Percentiles rank a stretch among this genome's conserved stretches.
phyloP scores from a whole-genome alignment of 2,329 filamentous ascomycete species.

The Thelonectria blattea region DNA sequence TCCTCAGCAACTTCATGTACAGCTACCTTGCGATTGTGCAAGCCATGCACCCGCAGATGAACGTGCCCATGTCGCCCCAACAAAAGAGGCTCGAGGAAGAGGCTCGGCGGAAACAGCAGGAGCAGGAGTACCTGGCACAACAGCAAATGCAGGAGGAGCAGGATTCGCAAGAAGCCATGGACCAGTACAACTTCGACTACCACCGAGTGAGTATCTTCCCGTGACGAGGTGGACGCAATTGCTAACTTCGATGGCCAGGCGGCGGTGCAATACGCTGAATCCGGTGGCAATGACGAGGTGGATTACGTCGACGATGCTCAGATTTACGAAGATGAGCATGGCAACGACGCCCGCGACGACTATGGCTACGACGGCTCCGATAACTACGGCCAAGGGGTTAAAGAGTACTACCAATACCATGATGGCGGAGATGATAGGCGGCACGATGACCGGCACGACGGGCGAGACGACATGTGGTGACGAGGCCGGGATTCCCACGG shows the following conservation, averaged over 20 bases:
- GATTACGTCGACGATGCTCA: slow-evolving; percentile 60
- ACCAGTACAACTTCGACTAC: slow-evolving; percentile 61
- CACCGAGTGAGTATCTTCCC: slow-evolving; percentile 52
- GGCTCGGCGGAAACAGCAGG: slow-evolving; percentile 55
- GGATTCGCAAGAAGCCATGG: slow-evolving; percentile 54
- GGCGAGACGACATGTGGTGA: slow-evolving; percentile 54
- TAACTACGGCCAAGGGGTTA: slow-evolving; percentile 46
- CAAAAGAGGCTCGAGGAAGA: slow-evolving; percentile 67
- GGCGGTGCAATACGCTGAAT: slow-evolving; percentile 54
- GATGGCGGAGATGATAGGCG: slow-evolving; percentile 41
- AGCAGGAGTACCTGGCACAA: slow-evolving; percentile 55
- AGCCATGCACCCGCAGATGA: slow-evolving; percentile 96
- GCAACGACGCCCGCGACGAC: slow-evolving; percentile 46
- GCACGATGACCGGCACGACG: slow-evolving; percentile 42
- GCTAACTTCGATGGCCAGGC: slow-evolving; percentile 40
- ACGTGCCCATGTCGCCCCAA: slow-evolving; percentile 83
- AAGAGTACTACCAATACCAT: slow-evolving; percentile 51
- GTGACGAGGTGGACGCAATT: background rate
- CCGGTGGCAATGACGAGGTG: slow-evolving; percentile 49
- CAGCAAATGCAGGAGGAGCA: slow-evolving; percentile 53
- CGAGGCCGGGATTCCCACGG: slow-evolving; percentile 10
- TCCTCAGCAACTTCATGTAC: slow-evolving; percentile 99
- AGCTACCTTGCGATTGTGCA: slow-evolving; percentile 98
- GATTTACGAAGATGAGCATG: slow-evolving; percentile 60
- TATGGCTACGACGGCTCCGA: slow-evolving; percentile 49